Evolutionary conservation across 108 stramenopile genomes (phyloP).

Genomic region (Nannochloropsis gaditana): DNA sequence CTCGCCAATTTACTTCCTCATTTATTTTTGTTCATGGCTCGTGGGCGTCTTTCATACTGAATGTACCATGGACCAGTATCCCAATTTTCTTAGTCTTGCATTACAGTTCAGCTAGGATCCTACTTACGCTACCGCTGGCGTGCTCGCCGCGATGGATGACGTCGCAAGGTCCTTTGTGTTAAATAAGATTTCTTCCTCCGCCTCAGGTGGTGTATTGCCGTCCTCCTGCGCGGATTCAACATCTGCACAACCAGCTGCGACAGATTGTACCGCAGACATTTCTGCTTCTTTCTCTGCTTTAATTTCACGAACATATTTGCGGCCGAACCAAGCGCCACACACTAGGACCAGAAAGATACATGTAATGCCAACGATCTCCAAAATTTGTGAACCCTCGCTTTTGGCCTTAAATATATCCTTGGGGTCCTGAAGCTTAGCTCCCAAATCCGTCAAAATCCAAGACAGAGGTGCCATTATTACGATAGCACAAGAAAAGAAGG

Average conservation of each 20-base stretch:
- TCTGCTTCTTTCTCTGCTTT: neutral
- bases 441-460: neutral
- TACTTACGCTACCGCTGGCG: neutral
- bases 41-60: neutral
- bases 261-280: neutral
- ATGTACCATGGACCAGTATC: too few species aligned
- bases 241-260: too few species aligned
- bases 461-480: neutral
- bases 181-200: neutral
- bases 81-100: too few species aligned
- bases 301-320: neutral
- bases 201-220: neutral
- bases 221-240: neutral
- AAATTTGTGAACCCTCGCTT: neutral
- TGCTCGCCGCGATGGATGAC: neutral
- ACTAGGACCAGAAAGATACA: neutral
- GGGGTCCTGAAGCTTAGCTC: neutral
- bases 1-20: neutral
- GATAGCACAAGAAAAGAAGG: neutral
- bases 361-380: constrained; percentile 3
- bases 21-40: neutral
- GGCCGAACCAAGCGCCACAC: neutral
- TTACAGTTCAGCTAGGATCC: neutral
- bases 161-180: neutral
- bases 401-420: constrained; percentile 17